Conservation (phyloP, 2,329 filamentous ascomycete genomes). For the Ceratocystis destructans region DNA sequence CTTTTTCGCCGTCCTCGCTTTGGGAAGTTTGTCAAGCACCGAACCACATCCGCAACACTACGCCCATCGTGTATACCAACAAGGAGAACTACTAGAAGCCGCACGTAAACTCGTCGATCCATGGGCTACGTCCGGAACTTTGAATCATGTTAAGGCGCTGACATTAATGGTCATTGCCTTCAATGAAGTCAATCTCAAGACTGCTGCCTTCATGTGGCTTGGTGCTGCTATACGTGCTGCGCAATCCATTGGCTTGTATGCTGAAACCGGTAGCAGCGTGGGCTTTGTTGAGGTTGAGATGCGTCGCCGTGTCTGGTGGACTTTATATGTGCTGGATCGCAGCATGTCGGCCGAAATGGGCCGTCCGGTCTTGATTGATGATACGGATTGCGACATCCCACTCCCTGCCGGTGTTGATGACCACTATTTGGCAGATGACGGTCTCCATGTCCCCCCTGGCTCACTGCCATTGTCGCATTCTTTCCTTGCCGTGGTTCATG, state of each 20-base stretch:
- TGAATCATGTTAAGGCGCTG: conserved; percentile 61
- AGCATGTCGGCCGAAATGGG: conserved; percentile 67
- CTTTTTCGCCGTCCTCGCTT: conserved; percentile 71
- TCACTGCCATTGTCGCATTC: conserved; percentile 50
- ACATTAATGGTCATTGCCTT: conserved; percentile 67
- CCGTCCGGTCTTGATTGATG: conserved; percentile 68
- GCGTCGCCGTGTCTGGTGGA: conserved; percentile 84
- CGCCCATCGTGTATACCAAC: conserved; percentile 38
- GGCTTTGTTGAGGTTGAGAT: conserved; percentile 64
- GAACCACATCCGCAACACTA: conserved; percentile 31
- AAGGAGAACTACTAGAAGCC: conserved; percentile 55
- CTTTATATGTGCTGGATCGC: conserved; percentile 78
- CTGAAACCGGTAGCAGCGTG: conserved; percentile 58
- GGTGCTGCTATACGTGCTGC: conserved; percentile 65
- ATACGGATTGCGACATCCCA: conserved; percentile 73
- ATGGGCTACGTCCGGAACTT: conserved; percentile 63
- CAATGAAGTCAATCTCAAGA: conserved; percentile 73
- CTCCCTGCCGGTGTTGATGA: conserved; percentile 73
- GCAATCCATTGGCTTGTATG: conserved; percentile 71
- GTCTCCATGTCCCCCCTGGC: conserved; percentile 38
- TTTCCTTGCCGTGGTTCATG: conserved; percentile 65
- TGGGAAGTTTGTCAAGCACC: conserved; percentile 60
- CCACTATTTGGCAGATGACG: conserved; percentile 52
- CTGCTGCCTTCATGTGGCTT: conserved; percentile 75
- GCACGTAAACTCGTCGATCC: conserved; percentile 59